phyloP scores from a whole-genome alignment of 1,284 basidiomycete genomes.

The Ustilago curta region DNA sequence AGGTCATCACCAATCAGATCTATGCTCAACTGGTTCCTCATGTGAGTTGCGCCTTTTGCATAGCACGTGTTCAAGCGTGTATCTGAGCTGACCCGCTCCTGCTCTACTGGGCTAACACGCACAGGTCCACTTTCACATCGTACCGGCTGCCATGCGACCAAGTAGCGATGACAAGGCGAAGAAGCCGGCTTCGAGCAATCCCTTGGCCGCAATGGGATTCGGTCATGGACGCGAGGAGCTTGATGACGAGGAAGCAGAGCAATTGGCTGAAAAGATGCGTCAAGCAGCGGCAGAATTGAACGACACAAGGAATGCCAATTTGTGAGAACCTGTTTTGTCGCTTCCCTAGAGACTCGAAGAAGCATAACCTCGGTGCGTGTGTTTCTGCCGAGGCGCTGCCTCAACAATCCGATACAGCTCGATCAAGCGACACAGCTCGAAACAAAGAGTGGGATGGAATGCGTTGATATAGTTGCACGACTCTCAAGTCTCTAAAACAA shows the following conservation, averaged over 20 bases:
- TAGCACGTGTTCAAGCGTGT: neutral
- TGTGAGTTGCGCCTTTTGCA: constrained; percentile 70
- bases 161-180: constrained; percentile 19
- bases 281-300: constrained; percentile 16
- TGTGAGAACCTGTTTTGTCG: constrained; percentile 15
- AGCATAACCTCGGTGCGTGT: neutral
- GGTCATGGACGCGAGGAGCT: constrained; percentile 61
- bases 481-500: constrained; percentile 2
- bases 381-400: neutral
- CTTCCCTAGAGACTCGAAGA: too few species aligned
- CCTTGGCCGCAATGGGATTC: constrained; percentile 32
- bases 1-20: constrained; percentile 73
- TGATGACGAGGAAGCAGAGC: constrained; percentile 53
- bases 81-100: constrained; percentile 3
- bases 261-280: constrained; percentile 32
- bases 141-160: constrained; percentile 76
- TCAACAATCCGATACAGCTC: too few species aligned
- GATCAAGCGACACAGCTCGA: neutral
- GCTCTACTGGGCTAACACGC: neutral
- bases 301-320: constrained; percentile 17
- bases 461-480: constrained; percentile 25
- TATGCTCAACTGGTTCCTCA: constrained; percentile 84
- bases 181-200: constrained; percentile 20
- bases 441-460: neutral
- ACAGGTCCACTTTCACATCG: constrained; percentile 82